These are phyloP conservation scores for Umbilicus rupestris DNA, from an alignment of 164 flowering plant species.

Conservation along the genomic window DNA sequence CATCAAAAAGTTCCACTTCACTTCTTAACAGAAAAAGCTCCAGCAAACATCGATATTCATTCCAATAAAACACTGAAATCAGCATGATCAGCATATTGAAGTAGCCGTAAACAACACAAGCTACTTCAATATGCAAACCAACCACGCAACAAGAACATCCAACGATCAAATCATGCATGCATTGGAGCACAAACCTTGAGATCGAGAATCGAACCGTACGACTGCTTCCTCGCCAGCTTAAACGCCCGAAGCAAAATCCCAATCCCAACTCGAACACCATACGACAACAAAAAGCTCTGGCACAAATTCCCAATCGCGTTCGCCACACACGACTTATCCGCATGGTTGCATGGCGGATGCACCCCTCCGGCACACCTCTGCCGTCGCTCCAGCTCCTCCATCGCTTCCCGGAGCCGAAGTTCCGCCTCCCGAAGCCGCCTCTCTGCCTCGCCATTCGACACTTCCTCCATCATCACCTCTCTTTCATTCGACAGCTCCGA, in stretches of 20 bases:
- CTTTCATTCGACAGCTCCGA: background rate
- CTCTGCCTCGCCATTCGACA: constrained; percentile 43
- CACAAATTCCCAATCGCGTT: constrained; percentile 93
- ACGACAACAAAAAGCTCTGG: constrained; percentile 94
- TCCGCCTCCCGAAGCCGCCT: constrained; percentile 76
- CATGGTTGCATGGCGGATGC: constrained; percentile 60
- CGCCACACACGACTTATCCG: constrained; percentile 87
- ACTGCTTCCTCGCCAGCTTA: constrained; percentile 76
- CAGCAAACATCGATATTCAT: background rate
- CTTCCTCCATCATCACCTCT: constrained; percentile 13
- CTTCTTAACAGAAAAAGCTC: background rate
- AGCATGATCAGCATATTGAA: too few species aligned
- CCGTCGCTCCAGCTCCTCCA: constrained; percentile 78
- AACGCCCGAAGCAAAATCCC: constrained; percentile 96
- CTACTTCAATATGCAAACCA: background rate
- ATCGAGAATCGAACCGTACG: constrained; percentile 88
- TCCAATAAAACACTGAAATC: too few species aligned
- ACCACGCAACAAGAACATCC: background rate
- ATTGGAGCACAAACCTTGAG: constrained; percentile 48
- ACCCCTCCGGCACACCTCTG: constrained; percentile 39
- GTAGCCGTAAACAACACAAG: background rate
- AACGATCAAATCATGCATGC: background rate
- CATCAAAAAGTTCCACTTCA: background rate
- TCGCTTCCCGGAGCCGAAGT: constrained; percentile 78
- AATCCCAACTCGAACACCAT: constrained; percentile 89